phyloP scores from a whole-genome alignment of 2,329 filamentous ascomycete species.

The Cladophialophora carrionii region DNA sequence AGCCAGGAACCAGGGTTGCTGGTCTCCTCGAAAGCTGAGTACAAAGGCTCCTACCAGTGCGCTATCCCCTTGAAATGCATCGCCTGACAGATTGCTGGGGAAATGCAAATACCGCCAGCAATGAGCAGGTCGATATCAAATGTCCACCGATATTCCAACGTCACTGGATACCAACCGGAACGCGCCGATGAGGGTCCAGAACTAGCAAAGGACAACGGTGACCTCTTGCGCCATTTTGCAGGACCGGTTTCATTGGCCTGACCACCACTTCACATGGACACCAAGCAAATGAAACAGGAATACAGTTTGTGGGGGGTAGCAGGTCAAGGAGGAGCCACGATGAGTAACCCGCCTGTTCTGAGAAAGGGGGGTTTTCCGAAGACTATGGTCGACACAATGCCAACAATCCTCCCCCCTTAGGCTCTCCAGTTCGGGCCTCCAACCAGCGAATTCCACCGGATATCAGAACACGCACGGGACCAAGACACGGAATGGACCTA shows the following conservation, averaged over 20 bases:
- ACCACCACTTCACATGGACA: background rate
- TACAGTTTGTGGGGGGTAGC: background rate
- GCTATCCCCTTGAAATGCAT: background rate
- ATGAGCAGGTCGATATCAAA: background rate
- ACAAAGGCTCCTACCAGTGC: background rate
- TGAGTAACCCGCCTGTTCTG: background rate
- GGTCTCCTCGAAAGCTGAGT: background rate
- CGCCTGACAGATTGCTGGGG: background rate
- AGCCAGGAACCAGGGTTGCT: background rate
- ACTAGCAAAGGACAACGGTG: background rate
- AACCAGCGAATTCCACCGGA: background rate
- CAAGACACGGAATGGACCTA: background rate
- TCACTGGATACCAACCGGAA: background rate
- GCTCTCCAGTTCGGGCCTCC: background rate
- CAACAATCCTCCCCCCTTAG: background rate
- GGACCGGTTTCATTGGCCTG: background rate
- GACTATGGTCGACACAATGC: background rate
- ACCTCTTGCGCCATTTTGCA: background rate
- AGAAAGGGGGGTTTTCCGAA: background rate
- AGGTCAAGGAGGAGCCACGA: background rate
- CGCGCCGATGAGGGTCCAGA: background rate
- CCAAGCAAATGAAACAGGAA: background rate
- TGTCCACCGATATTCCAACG: conserved; percentile 4
- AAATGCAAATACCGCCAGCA: conserved; percentile 1
- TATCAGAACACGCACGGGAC: background rate